Conservation (phyloP, 2,329 filamentous ascomycete genomes). For the Pestalotiopsis sp. region DNA sequence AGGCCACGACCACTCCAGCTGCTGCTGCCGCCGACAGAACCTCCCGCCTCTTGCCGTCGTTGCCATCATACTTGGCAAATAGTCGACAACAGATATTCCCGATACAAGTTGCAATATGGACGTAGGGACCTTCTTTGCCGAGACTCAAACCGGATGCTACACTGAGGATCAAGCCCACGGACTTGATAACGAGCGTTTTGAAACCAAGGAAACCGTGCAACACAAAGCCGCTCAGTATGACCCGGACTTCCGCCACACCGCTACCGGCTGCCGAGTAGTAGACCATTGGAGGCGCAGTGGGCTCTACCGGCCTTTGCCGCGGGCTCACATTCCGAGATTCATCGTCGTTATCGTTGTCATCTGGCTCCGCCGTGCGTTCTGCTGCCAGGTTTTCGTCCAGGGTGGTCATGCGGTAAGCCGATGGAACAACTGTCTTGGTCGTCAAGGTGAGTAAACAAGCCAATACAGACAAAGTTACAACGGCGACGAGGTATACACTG, state of each 20-base stretch:
- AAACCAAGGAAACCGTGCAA: constrained; percentile 92
- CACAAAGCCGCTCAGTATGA: constrained; percentile 97
- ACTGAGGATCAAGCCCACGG: constrained; percentile 79
- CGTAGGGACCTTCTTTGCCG: constrained; percentile 93
- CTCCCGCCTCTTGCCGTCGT: constrained; percentile 92
- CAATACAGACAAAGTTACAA: constrained; percentile 68
- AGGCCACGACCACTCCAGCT: constrained; percentile 90
- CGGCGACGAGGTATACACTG: constrained; percentile 71
- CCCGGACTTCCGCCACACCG: constrained; percentile 94
- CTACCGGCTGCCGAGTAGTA: constrained; percentile 97
- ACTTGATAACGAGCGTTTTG: constrained; percentile 85
- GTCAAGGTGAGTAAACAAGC: constrained; percentile 81
- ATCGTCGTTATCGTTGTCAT: constrained; percentile 43
- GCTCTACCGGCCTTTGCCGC: constrained; percentile 24
- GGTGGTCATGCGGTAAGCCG: constrained; percentile 81
- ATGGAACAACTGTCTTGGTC: constrained; percentile 94
- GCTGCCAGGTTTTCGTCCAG: constrained; percentile 92
- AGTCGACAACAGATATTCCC: constrained; percentile 93
- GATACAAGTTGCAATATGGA: constrained; percentile 95
- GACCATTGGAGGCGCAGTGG: constrained; percentile 69
- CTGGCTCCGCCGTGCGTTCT: constrained; percentile 42
- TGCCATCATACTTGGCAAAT: constrained; percentile 92
- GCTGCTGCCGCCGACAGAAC: constrained; percentile 91
- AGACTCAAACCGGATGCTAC: constrained; percentile 91
- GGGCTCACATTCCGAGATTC: constrained; percentile 43